Conservation (phyloP, 768 basidiomycete species). For the Boletus rubropictus region DNA sequence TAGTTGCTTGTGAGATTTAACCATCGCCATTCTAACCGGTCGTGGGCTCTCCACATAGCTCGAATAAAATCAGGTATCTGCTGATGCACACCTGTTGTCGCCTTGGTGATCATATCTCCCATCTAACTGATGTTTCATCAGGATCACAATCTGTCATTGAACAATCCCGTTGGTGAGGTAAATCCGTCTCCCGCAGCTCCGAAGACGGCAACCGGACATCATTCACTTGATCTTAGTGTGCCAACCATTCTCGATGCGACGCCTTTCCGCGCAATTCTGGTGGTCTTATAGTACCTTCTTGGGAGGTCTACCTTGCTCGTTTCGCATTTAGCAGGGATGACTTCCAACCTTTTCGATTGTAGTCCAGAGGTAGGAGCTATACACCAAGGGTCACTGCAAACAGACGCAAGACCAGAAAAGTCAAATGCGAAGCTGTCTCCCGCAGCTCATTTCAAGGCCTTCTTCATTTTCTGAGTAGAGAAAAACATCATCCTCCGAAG, state of each 20-base stretch:
- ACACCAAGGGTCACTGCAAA: neutral
- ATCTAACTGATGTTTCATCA: neutral
- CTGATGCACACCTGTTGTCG: neutral
- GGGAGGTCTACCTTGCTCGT: neutral
- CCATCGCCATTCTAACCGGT: neutral
- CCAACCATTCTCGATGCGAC: too few species aligned
- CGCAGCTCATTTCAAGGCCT: conserved; percentile 54
- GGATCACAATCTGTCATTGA: neutral
- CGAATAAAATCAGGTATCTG: neutral
- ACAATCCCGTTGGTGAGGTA: neutral
- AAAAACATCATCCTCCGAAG: neutral
- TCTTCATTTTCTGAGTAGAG: conserved; percentile 67
- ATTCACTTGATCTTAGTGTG: too few species aligned
- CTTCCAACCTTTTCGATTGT: too few species aligned
- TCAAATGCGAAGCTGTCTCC: neutral
- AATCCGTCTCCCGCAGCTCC: neutral
- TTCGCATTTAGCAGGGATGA: neutral
- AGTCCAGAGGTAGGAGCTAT: neutral
- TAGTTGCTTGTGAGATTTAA: neutral
- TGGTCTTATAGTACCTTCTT: neutral
- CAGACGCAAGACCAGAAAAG: neutral
- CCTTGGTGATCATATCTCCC: neutral
- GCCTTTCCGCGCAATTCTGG: too few species aligned
- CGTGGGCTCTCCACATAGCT: neutral
- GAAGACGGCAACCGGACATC: neutral